Base-by-base conservation (phyloP, 2,329 filamentous ascomycete genomes). In the Penicillium sp. region DNA sequence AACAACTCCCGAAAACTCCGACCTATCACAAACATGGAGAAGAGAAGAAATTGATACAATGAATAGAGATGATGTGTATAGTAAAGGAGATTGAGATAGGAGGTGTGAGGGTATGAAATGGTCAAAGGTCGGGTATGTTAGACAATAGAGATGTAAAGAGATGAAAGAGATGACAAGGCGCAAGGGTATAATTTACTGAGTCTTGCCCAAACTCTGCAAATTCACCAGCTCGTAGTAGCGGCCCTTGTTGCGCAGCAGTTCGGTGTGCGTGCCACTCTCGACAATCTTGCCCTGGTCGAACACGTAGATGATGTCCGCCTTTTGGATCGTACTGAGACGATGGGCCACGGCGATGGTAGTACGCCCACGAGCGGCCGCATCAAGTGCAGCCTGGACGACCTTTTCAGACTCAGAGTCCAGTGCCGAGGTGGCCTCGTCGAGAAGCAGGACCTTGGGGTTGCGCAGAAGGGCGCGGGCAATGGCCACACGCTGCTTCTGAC, bases 341-440 rank as follows among this genome's bases (percentile, higher is more conserved):
- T 98, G 91, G 3, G 93, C 93, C 1, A 98, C 91, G 0, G 91
- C 90, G 52, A 98, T 93, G 0, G 91, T 97, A 6, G 89, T 95
- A 42, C 89, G 80, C 36, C 84, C 89, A 74, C 87, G 85, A 16
- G 88, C 85, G 1, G 89, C 89, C 52, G 83, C 82, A 67, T 96
- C 89, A 3, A 95, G 72, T 0, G 86, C 86, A 2, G 79, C 83
- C 3, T 87, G 89, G 6, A 75, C 73, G 31, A 77, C 69, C 63
- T 77, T 72, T 62, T 77, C 69, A 29, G 73, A 71, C 60, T 76
- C 69, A 0, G 69, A 74, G 56, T 75, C 73, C 4, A 76, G 67
- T 2, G 77, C 77, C 7, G 71, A 75, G 2, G 77, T 80, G 1
- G 88, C 87, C 72, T 93, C 87, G 59, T 93, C 87, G 0, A 94